These are phyloP conservation scores for Wickerhamomyces bovis DNA, from an alignment of 805 yeast genomes.

Conservation along the genomic window DNA sequence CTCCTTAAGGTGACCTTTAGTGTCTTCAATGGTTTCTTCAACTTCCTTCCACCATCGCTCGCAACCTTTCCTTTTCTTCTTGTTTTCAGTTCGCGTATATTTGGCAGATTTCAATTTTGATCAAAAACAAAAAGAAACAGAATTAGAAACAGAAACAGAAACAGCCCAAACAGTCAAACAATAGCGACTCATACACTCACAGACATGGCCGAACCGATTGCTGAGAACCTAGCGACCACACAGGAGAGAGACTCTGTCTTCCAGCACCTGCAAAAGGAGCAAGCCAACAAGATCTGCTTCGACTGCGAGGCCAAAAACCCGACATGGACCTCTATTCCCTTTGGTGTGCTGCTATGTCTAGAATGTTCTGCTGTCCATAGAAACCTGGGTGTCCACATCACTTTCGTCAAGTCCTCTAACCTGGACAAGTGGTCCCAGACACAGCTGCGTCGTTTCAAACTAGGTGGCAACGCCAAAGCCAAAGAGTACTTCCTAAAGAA, in stretches of 20 bases:
- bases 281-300: conserved; percentile 81
- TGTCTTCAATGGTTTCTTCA: too few species aligned
- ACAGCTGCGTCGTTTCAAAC: conserved; percentile 86
- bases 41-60: neutral
- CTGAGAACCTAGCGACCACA: conserved; percentile 17
- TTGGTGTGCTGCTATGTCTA: conserved; percentile 86
- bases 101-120: neutral
- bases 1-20: too few species aligned
- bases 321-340: conserved; percentile 97
- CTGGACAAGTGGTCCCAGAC: conserved; percentile 92
- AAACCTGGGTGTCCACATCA: conserved; percentile 91
- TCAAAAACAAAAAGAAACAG: neutral
- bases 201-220: conserved; percentile 7
- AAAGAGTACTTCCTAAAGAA: conserved; percentile 77
- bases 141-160: too few species aligned
- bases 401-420: conserved; percentile 88
- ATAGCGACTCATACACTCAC: neutral
- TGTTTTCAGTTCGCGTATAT: neutral
- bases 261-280: conserved; percentile 34
- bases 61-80: neutral
- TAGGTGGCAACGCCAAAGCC: conserved; percentile 88
- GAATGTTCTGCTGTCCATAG: conserved; percentile 96
- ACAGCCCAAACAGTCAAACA: neutral
- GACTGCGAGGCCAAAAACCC: conserved; percentile 94
- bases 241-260: conserved; percentile 21